Evolutionary conservation across 176 grass and related monocot species (phyloP), one percentile per base, ranked within the genome.

Genomic region (Paspalum notatum): DNA sequence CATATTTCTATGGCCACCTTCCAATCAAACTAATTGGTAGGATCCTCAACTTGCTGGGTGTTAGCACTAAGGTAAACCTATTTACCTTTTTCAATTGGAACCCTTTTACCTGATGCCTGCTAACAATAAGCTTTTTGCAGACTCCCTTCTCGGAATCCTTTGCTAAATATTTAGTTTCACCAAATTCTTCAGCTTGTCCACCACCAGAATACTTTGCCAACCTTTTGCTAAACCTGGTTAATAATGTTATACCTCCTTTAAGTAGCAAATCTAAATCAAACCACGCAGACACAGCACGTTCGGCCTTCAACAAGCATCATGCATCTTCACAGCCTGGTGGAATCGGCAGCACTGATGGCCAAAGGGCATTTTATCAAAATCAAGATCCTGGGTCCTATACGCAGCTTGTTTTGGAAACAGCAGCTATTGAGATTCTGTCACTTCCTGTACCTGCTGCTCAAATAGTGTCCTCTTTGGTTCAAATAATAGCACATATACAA

Each of bases 331-430:
- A 96, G 74, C 48, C 88, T 71, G 81, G 91, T 79, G 86, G 87
- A 58, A 76, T 82, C 24, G 86, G 75, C 84, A 89, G 57, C 71
- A 83, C 71, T 0, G 91, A 94, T 84, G 90, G 86, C 55, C 90
- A 93, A 84, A 93, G 86, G 77, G 92, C 96, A 81, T 99, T 99
- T 86, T 99, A 93, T 87, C 92, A 99, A 79, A 95, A 93, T 72
- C 96, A 99, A 84, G 96, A 99, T 81, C 96, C 96, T 83, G 96
- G 96, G 12, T 95, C 92, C 22, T 95, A 99, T 83, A 95, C 96
- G 8, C 96, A 99, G 63, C 92, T 99, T 79, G 90, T 99, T 74
- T 83, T 99, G 67, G 96, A 93, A 95, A 99, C 96, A 78, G 96
- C 96, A 61, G 92, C 84, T 72, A 95, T 99, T 82, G 92, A 99